A percentile compares a stretch with the other conserved stretches of the same genome.
phyloP scores from a whole-genome alignment of 83 land plant species.

The Diphasiastrum complanatum region DNA sequence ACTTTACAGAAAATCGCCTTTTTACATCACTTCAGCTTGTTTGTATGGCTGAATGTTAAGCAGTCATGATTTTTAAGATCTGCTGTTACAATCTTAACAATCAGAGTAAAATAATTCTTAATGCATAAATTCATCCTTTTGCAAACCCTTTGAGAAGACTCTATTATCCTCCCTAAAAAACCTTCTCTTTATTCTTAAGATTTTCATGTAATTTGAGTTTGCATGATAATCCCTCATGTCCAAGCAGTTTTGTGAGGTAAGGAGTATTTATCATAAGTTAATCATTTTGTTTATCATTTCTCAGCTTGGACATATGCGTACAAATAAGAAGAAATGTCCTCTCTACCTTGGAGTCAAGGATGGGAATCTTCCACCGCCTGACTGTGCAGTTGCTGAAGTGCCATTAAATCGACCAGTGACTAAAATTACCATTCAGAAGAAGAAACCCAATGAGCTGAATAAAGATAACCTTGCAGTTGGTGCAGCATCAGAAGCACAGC shows the following conservation, averaged over 20 bases:
- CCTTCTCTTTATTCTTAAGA: no score
- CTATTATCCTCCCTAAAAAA: no score
- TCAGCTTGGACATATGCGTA: slow-evolving; percentile 96
- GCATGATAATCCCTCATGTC: background rate
- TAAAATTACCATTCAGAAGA: slow-evolving; percentile 26
- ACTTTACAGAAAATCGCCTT: no score
- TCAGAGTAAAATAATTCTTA: no score
- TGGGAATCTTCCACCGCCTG: slow-evolving; percentile 22
- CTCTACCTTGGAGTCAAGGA: slow-evolving; percentile 68
- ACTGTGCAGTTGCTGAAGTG: slow-evolving; percentile 23
- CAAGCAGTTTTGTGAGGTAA: background rate
- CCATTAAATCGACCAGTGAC: slow-evolving; percentile 25
- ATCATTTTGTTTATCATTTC: background rate
- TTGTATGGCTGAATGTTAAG: no score
- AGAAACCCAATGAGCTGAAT: slow-evolving; percentile 20
- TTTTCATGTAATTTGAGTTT: no score
- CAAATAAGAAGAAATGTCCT: slow-evolving; percentile 91
- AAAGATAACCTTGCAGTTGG: slow-evolving; percentile 15
- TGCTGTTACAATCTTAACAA: no score
- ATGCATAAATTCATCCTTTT: no score
- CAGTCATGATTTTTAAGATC: no score
- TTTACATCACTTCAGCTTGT: no score
- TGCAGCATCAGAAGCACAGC: slow-evolving; percentile 20
- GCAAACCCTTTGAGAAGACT: no score
- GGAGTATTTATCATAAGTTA: background rate